Percentiles rank a stretch among this genome's conserved stretches.
Evolutionary conservation across 2,329 filamentous ascomycete species (phyloP).

Genomic region (Ophiocordyceps camponoti-saundersi): DNA sequence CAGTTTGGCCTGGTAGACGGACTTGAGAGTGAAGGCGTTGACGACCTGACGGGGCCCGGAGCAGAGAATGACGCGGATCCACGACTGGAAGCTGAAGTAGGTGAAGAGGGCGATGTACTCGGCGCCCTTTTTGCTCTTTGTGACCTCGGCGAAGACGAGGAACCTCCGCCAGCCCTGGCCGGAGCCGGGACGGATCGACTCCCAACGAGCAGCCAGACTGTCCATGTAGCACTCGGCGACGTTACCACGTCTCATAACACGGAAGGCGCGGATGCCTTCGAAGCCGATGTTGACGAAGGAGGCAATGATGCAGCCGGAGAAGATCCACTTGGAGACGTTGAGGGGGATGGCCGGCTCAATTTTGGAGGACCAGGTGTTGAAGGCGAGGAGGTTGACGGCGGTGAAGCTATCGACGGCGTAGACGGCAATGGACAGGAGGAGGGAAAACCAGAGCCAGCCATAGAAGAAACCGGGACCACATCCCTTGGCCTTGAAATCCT

Average conservation of each 20-base stretch:
- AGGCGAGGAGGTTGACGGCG: constrained; percentile 75
- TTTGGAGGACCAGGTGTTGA: constrained; percentile 75
- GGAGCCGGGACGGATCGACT: constrained; percentile 59
- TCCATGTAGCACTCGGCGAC: constrained; percentile 88
- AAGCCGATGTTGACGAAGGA: constrained; percentile 71
- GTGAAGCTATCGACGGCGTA: constrained; percentile 88
- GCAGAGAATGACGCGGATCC: constrained; percentile 76
- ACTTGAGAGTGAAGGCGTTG: constrained; percentile 77
- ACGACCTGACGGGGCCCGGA: constrained; percentile 84
- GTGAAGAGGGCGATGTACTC: constrained; percentile 85
- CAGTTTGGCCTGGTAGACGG: constrained; percentile 65
- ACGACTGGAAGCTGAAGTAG: constrained; percentile 65
- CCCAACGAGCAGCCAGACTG: constrained; percentile 65
- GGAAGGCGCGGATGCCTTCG: constrained; percentile 63
- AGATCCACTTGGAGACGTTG: constrained; percentile 82
- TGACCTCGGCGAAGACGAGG: constrained; percentile 80
- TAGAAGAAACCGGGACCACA: constrained; percentile 69
- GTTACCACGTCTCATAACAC: constrained; percentile 69
- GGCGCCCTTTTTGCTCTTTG: constrained; percentile 77
- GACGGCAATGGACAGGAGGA: constrained; percentile 64
- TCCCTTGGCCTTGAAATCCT: constrained; percentile 72
- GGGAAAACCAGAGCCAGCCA: constrained; percentile 65
- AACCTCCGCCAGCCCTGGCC: constrained; percentile 78
- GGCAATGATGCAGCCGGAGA: constrained; percentile 77
- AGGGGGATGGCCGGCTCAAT: constrained; percentile 66